Evolutionary conservation across 148 eudicot genomes (phyloP).

Genomic region (Rhododendron molle): DNA sequence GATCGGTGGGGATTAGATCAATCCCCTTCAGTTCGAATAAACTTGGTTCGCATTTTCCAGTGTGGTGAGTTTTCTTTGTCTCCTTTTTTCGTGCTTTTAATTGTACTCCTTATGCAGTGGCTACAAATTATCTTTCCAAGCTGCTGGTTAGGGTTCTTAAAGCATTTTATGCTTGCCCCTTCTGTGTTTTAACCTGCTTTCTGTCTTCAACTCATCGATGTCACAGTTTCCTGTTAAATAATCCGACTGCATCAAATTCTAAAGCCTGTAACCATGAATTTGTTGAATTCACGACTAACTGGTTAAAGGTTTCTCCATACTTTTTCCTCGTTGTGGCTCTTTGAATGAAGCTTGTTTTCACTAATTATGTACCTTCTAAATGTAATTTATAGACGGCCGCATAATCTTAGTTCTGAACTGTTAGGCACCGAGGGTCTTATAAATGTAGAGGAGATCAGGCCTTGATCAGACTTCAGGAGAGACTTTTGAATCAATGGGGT

Average conservation of each 20-base stretch:
- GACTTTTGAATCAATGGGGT: neutral
- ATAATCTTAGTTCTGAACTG: neutral
- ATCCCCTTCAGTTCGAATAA: slow-evolving; percentile 44
- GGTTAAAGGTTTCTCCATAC: neutral
- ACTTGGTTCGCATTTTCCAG: slow-evolving; percentile 50
- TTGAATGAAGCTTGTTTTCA: slow-evolving; percentile 1
- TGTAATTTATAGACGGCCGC: neutral
- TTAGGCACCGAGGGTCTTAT: neutral
- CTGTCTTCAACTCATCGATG: neutral
- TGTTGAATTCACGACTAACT: neutral
- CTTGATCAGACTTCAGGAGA: neutral
- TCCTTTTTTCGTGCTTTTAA: neutral
- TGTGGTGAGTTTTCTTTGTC: slow-evolving; percentile 55
- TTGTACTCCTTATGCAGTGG: neutral
- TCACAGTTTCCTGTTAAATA: neutral
- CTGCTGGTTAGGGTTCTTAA: neutral
- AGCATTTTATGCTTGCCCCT: neutral
- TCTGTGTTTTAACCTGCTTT: neutral
- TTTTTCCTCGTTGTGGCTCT: neutral
- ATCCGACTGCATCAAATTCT: neutral
- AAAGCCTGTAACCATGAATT: neutral
- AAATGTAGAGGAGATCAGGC: neutral
- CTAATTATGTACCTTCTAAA: neutral
- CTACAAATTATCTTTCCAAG: neutral
- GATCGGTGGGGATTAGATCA: slow-evolving; percentile 56